Percentiles rank a stretch among this genome's conserved stretches.
Conservation (phyloP, 345 rosid species). For the Eucalyptus pauciflora region DNA sequence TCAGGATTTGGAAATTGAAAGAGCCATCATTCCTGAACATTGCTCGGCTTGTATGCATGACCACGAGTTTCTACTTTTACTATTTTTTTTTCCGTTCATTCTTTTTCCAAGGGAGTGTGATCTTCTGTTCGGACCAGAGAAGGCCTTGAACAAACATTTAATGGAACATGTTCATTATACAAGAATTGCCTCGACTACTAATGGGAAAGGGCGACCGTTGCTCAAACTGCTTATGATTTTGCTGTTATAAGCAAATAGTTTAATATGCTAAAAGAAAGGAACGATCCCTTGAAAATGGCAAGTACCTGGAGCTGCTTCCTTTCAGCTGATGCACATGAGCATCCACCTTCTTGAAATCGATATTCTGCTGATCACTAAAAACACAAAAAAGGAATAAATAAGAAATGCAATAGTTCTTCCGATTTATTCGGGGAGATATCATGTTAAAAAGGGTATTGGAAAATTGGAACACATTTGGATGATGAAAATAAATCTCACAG, state of each 20-base stretch:
- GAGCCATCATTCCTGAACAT: not conserved
- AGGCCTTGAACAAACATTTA: not conserved
- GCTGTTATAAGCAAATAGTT: not conserved
- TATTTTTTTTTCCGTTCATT: not conserved
- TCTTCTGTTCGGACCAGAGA: not conserved
- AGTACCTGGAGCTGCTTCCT: conserved; percentile 56
- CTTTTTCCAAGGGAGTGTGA: not conserved
- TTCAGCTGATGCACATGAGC: conserved; percentile 45
- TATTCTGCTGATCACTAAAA: conserved; percentile 21
- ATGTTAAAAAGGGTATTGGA: not conserved
- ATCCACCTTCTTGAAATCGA: conserved; percentile 34
- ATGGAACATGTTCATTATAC: not conserved
- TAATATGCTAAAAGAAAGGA: not conserved
- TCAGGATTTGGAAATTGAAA: not conserved
- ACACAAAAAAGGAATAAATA: not conserved
- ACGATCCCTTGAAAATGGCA: not conserved
- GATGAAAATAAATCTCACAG: conserved; percentile 13
- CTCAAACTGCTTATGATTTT: not conserved
- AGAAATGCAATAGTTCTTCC: not conserved
- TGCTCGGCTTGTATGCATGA: not conserved
- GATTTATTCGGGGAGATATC: not conserved
- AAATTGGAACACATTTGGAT: not conserved
- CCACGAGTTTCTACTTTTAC: not conserved
- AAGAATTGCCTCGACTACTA: not conserved
- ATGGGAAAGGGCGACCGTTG: not conserved